phyloP scores from a whole-genome alignment of 176 grass and related monocot species.

The sorghum (Sorghum bicolor) region DNA sequence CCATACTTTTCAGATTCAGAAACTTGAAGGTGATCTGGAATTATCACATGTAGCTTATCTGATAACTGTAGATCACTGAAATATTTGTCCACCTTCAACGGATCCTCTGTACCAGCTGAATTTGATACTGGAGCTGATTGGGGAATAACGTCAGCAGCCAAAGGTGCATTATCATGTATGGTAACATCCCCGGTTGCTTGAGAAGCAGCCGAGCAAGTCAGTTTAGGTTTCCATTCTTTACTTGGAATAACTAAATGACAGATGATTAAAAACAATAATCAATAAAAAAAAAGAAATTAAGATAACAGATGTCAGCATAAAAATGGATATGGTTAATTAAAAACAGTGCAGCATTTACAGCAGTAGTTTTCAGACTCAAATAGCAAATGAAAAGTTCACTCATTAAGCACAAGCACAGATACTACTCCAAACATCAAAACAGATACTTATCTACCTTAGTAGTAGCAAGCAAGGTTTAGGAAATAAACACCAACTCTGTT shows the following conservation, averaged over 20 bases:
- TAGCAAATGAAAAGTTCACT: neutral
- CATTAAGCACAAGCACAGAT: neutral
- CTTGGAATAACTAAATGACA: constrained; percentile 52
- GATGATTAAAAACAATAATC: constrained; percentile 6
- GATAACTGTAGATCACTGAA: constrained; percentile 39
- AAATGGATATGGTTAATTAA: neutral
- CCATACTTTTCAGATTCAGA: constrained; percentile 75
- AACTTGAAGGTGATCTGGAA: constrained; percentile 91
- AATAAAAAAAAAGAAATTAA: neutral
- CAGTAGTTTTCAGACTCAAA: neutral
- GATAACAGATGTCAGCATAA: neutral
- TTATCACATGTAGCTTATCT: constrained; percentile 79
- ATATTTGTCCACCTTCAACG: constrained; percentile 45
- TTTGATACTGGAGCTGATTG: constrained; percentile 32
- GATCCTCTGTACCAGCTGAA: constrained; percentile 32
- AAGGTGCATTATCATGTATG: constrained; percentile 30
- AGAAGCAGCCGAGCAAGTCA: constrained; percentile 38
- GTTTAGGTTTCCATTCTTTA: constrained; percentile 97
- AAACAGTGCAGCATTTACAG: neutral
- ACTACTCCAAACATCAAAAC: neutral
- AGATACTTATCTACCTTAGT: neutral
- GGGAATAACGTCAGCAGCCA: constrained; percentile 37
- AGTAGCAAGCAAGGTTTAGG: neutral
- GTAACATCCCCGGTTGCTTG: constrained; percentile 41
- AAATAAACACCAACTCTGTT: neutral